These are phyloP conservation scores for Ogataea allantospora DNA, from an alignment of 805 yeast genomes.

Conservation along the genomic window DNA sequence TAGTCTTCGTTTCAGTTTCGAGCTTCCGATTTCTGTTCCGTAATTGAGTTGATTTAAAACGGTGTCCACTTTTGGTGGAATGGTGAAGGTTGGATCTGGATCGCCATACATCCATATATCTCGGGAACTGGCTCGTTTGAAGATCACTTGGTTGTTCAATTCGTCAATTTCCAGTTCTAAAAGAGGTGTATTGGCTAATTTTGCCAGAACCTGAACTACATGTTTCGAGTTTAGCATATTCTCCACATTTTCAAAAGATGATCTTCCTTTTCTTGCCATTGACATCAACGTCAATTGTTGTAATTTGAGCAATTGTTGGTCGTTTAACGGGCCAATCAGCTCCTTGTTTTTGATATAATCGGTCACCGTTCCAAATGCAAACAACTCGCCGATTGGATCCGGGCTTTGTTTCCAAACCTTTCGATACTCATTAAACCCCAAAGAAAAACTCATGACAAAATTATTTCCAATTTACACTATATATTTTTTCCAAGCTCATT, in stretches of 20 bases:
- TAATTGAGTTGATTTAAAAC: constrained; percentile 1
- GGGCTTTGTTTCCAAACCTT: constrained; percentile 13
- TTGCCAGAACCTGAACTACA: constrained; percentile 11
- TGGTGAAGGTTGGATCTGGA: constrained; percentile 5
- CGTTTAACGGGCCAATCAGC: constrained; percentile 8
- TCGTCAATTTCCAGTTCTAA: constrained; percentile 22
- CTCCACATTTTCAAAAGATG: constrained; percentile 3
- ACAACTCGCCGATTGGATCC: constrained; percentile 20
- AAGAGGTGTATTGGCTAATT: constrained; percentile 14
- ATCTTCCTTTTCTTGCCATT: constrained; percentile 8
- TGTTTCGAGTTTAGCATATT: neutral
- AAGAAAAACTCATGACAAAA: constrained; percentile 8
- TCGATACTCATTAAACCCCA: constrained; percentile 22
- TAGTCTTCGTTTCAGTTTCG: constrained; percentile 8
- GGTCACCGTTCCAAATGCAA: constrained; percentile 26
- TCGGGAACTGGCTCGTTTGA: constrained; percentile 14
- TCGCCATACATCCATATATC: constrained; percentile 19
- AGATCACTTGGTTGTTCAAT: constrained; percentile 3
- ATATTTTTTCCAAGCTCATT: neutral
- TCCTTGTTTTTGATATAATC: constrained; percentile 14
- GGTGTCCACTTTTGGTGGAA: constrained; percentile 1
- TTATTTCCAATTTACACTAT: neutral
- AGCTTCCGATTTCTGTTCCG: neutral
- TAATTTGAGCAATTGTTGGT: constrained; percentile 19
- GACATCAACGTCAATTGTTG: constrained; percentile 22